These are phyloP conservation scores for Nemania diffusa DNA, from an alignment of 2,329 filamentous ascomycete genomes.

Conservation along the genomic window DNA sequence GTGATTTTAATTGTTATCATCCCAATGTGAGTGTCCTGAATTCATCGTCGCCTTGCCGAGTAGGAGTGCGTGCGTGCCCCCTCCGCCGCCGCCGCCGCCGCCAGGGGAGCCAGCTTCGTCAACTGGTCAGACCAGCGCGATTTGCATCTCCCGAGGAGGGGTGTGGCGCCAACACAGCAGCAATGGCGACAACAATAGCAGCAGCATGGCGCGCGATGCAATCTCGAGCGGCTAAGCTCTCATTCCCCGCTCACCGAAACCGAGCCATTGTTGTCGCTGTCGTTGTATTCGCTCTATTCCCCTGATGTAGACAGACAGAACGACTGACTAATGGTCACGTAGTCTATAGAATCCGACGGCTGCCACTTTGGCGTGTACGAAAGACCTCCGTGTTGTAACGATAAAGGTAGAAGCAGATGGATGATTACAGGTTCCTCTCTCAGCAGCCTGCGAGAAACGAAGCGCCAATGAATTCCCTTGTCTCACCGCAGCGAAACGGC, in stretches of 20 bases:
- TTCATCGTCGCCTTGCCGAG: constrained; percentile 7
- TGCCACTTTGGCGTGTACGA: constrained; percentile 56
- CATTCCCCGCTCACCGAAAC: constrained; percentile 24
- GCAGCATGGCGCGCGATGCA: constrained; percentile 33
- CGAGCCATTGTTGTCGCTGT: constrained; percentile 15
- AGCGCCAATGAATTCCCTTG: constrained; percentile 76
- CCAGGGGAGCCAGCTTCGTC: constrained; percentile 39
- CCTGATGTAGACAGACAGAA: constrained; percentile 3
- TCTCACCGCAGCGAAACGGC: constrained; percentile 77
- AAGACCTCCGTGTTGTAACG: constrained; percentile 52
- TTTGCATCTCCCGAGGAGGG: constrained; percentile 35
- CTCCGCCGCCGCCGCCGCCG: too few species aligned
- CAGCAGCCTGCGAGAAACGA: constrained; percentile 84
- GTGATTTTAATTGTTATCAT: constrained; percentile 51
- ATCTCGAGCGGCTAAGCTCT: constrained; percentile 28
- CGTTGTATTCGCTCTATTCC: constrained; percentile 11
- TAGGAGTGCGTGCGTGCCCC: constrained; percentile 8
- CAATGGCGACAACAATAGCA: constrained; percentile 29
- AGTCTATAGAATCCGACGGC: constrained; percentile 53
- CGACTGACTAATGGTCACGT: constrained; percentile 36
- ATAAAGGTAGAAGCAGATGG: constrained; percentile 67
- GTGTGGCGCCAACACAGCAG: constrained; percentile 29
- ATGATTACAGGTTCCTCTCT: constrained; percentile 81
- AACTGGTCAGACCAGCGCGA: constrained; percentile 37
- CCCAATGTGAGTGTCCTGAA: constrained; percentile 34